phyloP scores from a whole-genome alignment of 331 rosid species.

The Arachis monticola region DNA sequence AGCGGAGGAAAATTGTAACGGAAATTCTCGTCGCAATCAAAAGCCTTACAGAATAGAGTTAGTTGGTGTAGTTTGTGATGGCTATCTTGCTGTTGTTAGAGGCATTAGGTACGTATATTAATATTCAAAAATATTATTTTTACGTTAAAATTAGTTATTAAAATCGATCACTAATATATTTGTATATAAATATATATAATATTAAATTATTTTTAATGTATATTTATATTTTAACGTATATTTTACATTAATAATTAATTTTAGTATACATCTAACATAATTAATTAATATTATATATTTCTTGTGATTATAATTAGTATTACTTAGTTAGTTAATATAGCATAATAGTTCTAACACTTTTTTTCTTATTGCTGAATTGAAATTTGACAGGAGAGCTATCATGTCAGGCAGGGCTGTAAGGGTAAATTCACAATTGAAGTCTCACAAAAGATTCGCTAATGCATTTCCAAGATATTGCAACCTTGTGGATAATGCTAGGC shows the following conservation, averaged over 20 bases:
- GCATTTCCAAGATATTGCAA: slow-evolving; percentile 64
- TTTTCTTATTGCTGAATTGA: not conserved
- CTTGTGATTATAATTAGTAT: not conserved
- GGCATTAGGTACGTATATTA: too few species aligned
- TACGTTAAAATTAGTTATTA: too few species aligned
- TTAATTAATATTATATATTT: slow-evolving; percentile 58
- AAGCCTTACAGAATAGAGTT: slow-evolving; percentile 31
- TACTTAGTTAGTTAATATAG: not conserved
- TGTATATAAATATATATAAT: too few species aligned
- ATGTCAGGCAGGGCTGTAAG: slow-evolving; percentile 52
- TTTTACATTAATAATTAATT: too few species aligned
- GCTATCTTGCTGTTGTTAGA: too few species aligned
- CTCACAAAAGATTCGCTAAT: slow-evolving; percentile 93
- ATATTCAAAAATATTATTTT: too few species aligned
- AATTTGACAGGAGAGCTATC: slow-evolving; percentile 74
- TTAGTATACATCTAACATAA: too few species aligned
- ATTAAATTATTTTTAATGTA: too few species aligned
- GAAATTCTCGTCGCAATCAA: slow-evolving; percentile 26
- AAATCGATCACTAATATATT: too few species aligned
- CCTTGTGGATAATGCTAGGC: slow-evolving; percentile 80
- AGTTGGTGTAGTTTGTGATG: too few species aligned
- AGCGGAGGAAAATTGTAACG: slow-evolving; percentile 10
- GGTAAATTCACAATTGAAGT: slow-evolving; percentile 62
- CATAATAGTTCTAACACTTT: not conserved
- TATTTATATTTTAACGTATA: too few species aligned